These are phyloP conservation scores for Juncus inflexus DNA, from an alignment of 176 grass and related monocot genomes.

Conservation along the genomic window DNA sequence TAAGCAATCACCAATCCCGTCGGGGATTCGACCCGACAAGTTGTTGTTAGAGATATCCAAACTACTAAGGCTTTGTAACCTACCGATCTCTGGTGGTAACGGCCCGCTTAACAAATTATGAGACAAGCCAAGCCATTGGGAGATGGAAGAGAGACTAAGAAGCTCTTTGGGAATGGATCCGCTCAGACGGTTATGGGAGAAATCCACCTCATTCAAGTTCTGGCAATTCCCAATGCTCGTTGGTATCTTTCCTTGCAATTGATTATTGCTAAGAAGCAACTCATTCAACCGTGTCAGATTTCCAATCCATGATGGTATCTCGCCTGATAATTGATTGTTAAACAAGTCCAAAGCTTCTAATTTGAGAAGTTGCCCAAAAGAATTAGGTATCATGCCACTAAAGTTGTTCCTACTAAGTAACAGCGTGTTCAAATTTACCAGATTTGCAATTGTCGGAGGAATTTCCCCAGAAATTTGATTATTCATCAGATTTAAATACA, in stretches of 20 bases:
- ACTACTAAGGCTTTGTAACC: slow-evolving; percentile 42
- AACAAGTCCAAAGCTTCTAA: slow-evolving; percentile 24
- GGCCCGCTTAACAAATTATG: slow-evolving; percentile 64
- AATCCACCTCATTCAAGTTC: slow-evolving; percentile 34
- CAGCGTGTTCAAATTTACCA: slow-evolving; percentile 26
- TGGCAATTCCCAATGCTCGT: slow-evolving; percentile 20
- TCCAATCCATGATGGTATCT: slow-evolving; percentile 26
- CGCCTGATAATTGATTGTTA: slow-evolving; percentile 31
- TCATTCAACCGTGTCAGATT: slow-evolving; percentile 28
- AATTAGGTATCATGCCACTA: slow-evolving; percentile 15
- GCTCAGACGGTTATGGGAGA: slow-evolving; percentile 66
- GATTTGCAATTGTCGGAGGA: slow-evolving; percentile 21
- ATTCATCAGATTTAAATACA: slow-evolving; percentile 19
- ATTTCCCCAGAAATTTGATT: slow-evolving; percentile 33
- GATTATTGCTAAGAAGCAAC: slow-evolving; percentile 24
- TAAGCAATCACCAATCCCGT: slow-evolving; percentile 53
- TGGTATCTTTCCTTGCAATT: slow-evolving; percentile 34
- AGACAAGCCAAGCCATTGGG: slow-evolving; percentile 59
- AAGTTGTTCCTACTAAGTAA: slow-evolving; percentile 31
- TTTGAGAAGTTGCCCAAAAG: slow-evolving; percentile 23
- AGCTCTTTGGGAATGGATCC: slow-evolving; percentile 61
- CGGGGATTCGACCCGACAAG: slow-evolving; percentile 56
- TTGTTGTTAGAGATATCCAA: slow-evolving; percentile 72
- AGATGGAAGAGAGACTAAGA: slow-evolving; percentile 52
- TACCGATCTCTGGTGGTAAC: slow-evolving; percentile 62